Base-by-base conservation (phyloP, 1,284 basidiomycete species). In the Ganoderma sinense region DNA sequence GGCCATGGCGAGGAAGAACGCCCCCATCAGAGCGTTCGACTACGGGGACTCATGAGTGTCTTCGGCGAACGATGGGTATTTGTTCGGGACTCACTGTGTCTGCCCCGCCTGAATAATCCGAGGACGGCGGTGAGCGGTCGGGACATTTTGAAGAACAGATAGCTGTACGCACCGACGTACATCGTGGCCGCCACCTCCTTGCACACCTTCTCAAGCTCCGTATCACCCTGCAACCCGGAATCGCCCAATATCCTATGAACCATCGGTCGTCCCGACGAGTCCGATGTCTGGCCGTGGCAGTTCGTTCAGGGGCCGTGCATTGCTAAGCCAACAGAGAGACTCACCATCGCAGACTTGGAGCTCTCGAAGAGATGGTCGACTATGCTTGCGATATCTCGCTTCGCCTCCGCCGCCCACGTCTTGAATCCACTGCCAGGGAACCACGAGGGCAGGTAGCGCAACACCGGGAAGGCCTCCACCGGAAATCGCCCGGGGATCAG, bases 1-100 rank as follows among this genome's bases (percentile, higher is more conserved):
- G 2, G 78, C 73, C 78, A 81, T 78, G 0, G 77, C 78, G 20
- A 81, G 65, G 20, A 82, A 63, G 59, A 80, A 80, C 0, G 73
- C 64, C 16, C 67, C 67, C 1, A 69, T 48, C 3, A 71, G 36
- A 0, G 71, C 41, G 33, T 69, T 63, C 33, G 36, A 36, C 36
- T 36, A 10, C 4, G 7, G 18, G 59, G 23, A 11, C 10, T 20
- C 10, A 56, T 48, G 13, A 36, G 14, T 33, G 4, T 23, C 8
- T 1, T 10, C 23, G 18, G 26, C 36, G 7, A 36, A 36, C 10
- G 36, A 10, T n/a, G n/a, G n/a, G n/a, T n/a, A n/a, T n/a, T n/a
- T n/a, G n/a, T n/a, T n/a, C n/a, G n/a, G n/a, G n/a, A 7, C 36
- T 36, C 36, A 36, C 36, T 10, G 36, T 36, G 36, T 36, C 36